phyloP scores from a whole-genome alignment of 257 asterid genomes.

The Apocynum venetum region DNA sequence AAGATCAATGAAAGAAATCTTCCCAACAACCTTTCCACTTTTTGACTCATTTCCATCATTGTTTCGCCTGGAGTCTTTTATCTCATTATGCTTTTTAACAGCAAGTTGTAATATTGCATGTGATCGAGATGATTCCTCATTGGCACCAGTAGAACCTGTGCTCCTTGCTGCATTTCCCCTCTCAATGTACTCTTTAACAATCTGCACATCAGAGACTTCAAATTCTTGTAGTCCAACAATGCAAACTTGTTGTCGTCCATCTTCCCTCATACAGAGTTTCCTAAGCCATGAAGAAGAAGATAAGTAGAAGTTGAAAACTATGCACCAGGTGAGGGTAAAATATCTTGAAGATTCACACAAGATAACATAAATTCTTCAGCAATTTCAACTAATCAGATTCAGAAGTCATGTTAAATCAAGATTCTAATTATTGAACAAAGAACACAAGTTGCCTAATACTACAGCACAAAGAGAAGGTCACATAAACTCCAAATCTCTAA shows the following conservation, averaged over 20 bases:
- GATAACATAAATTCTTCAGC: neutral
- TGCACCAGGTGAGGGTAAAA: neutral
- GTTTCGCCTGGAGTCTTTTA: constrained; percentile 73
- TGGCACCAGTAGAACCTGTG: constrained; percentile 98
- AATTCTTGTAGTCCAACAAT: constrained; percentile 97
- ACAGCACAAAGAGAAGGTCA: neutral
- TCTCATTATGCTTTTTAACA: constrained; percentile 83
- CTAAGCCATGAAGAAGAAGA: constrained; percentile 26
- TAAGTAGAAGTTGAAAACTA: neutral
- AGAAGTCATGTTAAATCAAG: neutral
- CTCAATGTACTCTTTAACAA: constrained; percentile 87
- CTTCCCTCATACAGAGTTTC: constrained; percentile 97
- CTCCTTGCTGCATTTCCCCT: constrained; percentile 90
- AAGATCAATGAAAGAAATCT: constrained; percentile 95
- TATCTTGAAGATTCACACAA: neutral
- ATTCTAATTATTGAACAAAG: neutral
- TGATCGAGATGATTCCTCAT: constrained; percentile 98
- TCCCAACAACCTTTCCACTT: constrained; percentile 82
- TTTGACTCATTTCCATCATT: constrained; percentile 72
- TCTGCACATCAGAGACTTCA: constrained; percentile 92
- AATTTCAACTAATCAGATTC: neutral
- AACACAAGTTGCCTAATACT: neutral
- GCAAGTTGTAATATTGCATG: constrained; percentile 93
- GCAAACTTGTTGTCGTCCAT: constrained; percentile 95
- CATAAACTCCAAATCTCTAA: neutral